phyloP scores from a whole-genome alignment of 345 rosid genomes.

The Pistacia atlantica region DNA sequence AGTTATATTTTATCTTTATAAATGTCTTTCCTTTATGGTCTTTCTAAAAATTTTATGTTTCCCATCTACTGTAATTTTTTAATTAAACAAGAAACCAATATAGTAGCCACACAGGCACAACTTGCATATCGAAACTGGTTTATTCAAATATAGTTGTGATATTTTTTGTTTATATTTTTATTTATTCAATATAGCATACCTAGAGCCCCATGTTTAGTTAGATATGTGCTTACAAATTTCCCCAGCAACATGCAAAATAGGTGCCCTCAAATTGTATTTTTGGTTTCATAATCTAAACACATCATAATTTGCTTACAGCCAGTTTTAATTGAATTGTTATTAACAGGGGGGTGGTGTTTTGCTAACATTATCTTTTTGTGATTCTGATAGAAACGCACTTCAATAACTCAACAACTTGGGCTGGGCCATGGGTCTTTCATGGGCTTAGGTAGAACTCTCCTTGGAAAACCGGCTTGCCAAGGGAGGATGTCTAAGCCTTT shows the following conservation, averaged over 20 bases:
- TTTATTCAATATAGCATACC: background rate
- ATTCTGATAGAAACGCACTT: too few relatives aligned
- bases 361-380: background rate
- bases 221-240: background rate
- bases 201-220: background rate
- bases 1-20: slow-evolving; percentile 31
- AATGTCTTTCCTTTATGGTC: background rate
- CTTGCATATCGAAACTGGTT: background rate
- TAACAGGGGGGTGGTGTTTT: too few relatives aligned
- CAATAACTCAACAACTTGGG: too few relatives aligned
- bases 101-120: background rate
- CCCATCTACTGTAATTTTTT: background rate
- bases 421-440: too few relatives aligned
- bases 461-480: too few relatives aligned
- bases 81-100: background rate
- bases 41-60: background rate
- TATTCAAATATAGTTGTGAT: background rate
- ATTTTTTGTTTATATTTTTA: background rate
- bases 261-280: background rate
- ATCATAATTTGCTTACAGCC: background rate
- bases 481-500: too few relatives aligned
- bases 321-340: background rate
- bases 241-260: background rate
- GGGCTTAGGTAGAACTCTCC: too few relatives aligned
- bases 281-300: background rate